Evolutionary conservation across 306 rosid species (phyloP).

Genomic region (Amphicarpaea edgeworthii): DNA sequence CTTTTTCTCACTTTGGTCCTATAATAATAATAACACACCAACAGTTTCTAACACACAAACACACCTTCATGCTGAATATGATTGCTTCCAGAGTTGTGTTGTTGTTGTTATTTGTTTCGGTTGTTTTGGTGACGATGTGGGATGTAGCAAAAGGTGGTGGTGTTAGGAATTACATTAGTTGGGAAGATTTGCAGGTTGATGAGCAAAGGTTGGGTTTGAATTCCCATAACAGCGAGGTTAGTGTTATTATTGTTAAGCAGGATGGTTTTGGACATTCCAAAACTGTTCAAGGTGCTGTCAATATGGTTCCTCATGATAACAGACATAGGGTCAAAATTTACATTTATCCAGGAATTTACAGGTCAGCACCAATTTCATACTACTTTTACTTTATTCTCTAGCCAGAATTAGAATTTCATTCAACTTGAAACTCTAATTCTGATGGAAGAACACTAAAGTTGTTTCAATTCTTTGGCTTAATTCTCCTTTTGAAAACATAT

Average conservation of each 20-base stretch:
- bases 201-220: slow-evolving; percentile 43
- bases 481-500: slow-evolving; percentile 7
- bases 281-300: slow-evolving; percentile 91
- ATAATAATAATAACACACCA: not conserved
- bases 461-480: not conserved
- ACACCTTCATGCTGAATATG: slow-evolving; percentile 3
- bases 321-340: slow-evolving; percentile 69
- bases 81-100: slow-evolving; percentile 42
- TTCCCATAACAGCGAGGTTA: not conserved
- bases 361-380: slow-evolving; percentile 46
- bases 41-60: not conserved
- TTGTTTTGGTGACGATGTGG: slow-evolving; percentile 42
- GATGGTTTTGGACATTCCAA: slow-evolving; percentile 69
- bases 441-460: not conserved
- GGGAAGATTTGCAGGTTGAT: slow-evolving; percentile 81
- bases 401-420: not conserved
- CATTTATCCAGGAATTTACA: slow-evolving; percentile 88
- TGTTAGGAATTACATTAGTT: slow-evolving; percentile 60
- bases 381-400: not conserved
- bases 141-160: slow-evolving; percentile 37
- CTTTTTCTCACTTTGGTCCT: slow-evolving; percentile 1
- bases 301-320: slow-evolving; percentile 73
- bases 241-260: slow-evolving; percentile 70
- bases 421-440: too few species aligned
- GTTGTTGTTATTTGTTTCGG: slow-evolving; percentile 34